A percentile compares a stretch with the other conserved stretches of the same genome.
These are phyloP conservation scores for Viridothelium virens DNA, from an alignment of 495 filamentous ascomycete species.

Conservation along the genomic window DNA sequence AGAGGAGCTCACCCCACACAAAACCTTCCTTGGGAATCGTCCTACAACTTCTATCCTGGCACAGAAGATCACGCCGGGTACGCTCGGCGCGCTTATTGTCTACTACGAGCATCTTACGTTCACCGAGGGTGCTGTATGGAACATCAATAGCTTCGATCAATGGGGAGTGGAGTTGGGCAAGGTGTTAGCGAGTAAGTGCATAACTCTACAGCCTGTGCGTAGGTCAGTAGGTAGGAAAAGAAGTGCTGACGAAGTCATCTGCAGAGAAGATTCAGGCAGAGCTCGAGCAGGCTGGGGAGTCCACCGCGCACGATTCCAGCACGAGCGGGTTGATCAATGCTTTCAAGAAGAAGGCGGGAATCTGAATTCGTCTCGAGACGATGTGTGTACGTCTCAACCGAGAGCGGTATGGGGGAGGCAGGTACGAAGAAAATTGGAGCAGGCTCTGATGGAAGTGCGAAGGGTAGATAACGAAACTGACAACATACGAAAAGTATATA, in stretches of 20 bases:
- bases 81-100: constrained; percentile 88
- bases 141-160: constrained; percentile 99
- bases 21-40: constrained; percentile 96
- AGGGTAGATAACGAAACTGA: neutral
- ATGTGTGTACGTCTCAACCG: neutral
- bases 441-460: neutral
- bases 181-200: constrained; percentile 62
- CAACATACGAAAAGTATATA: neutral
- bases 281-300: constrained; percentile 61
- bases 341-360: constrained; percentile 63
- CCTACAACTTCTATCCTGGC: constrained; percentile 93
- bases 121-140: constrained; percentile 95
- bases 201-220: neutral
- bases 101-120: constrained; percentile 99
- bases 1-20: constrained; percentile 84
- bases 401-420: neutral
- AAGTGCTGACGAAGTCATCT: constrained; percentile 36
- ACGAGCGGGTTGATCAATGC: constrained; percentile 82
- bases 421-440: neutral
- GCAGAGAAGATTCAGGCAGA: constrained; percentile 44
- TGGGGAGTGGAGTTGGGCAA: constrained; percentile 99
- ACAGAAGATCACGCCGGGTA: constrained; percentile 86
- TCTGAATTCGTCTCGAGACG: constrained; percentile 19
- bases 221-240: neutral
- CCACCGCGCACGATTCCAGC: constrained; percentile 67